phyloP scores from a whole-genome alignment of 2,329 filamentous ascomycete genomes.

The Cercospora sp. region DNA sequence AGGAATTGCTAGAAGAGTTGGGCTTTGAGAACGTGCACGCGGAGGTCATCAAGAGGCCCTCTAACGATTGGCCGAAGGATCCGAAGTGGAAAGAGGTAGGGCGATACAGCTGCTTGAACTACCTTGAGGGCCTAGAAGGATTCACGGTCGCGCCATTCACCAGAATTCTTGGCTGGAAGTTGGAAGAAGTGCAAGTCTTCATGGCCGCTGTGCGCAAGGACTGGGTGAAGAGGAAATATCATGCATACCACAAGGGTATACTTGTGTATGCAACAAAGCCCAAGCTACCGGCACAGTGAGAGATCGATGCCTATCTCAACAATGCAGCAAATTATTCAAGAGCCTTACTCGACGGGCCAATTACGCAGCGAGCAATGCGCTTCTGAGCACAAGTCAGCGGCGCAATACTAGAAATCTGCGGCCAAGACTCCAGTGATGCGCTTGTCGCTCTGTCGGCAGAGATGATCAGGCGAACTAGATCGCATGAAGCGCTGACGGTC shows the following conservation, averaged over 20 bases:
- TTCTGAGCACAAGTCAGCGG: not conserved
- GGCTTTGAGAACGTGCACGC: constrained; percentile 34
- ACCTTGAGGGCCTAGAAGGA: constrained; percentile 9
- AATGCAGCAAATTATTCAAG: not conserved
- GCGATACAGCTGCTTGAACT: constrained; percentile 29
- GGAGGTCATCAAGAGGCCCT: constrained; percentile 30
- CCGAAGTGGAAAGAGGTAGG: constrained; percentile 21
- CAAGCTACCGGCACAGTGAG: not conserved
- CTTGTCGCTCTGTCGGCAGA: not conserved
- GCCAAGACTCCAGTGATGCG: not conserved
- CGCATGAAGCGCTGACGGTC: not conserved
- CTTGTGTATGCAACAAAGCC: constrained; percentile 14
- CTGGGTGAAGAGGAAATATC: constrained; percentile 21
- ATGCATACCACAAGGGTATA: constrained; percentile 29
- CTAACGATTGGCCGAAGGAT: constrained; percentile 36
- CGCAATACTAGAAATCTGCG: not conserved
- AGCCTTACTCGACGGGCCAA: not conserved
- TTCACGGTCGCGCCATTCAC: constrained; percentile 46
- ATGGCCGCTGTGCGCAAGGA: constrained; percentile 13
- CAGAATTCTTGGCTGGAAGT: constrained; percentile 46
- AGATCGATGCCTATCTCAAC: not conserved
- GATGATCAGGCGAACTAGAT: not conserved
- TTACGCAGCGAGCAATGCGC: not conserved
- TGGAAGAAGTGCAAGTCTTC: constrained; percentile 29
- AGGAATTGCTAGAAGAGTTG: constrained; percentile 23